Evolutionary conservation across 129 eudicot species (phyloP).

Genomic region (Pulicaria dysenterica): DNA sequence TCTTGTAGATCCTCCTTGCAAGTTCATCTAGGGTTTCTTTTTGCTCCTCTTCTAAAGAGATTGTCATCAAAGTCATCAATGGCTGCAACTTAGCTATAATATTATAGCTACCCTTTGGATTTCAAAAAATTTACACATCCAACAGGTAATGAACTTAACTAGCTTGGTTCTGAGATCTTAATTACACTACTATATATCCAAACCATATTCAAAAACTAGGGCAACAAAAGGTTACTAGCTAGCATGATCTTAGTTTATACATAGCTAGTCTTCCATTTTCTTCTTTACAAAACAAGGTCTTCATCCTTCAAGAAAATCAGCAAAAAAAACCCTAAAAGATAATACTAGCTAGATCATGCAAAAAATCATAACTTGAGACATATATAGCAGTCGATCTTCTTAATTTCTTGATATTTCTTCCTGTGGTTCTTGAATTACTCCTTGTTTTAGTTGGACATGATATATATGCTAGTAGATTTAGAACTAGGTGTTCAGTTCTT

Average conservation of each 20-base stretch:
- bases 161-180: constrained; percentile 27
- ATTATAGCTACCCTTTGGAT: constrained; percentile 9
- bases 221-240: constrained; percentile 21
- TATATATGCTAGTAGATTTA: constrained; percentile 26
- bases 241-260: constrained; percentile 21
- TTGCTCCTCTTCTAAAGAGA: constrained; percentile 18
- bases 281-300: not conserved
- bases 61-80: constrained; percentile 12
- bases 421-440: constrained; percentile 28
- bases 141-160: constrained; percentile 27
- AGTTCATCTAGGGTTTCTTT: constrained; percentile 44
- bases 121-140: constrained; percentile 1
- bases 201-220: constrained; percentile 31
- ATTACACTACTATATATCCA: constrained; percentile 1
- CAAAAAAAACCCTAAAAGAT: constrained; percentile 29
- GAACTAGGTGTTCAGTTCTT: constrained; percentile 17
- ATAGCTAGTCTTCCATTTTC: constrained; percentile 11
- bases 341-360: constrained; percentile 2
- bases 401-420: constrained; percentile 31
- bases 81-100: constrained; percentile 19
- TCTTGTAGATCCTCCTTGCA: constrained; percentile 29
- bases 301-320: constrained; percentile 3
- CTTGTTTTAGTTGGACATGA: constrained; percentile 15
- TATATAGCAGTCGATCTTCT: too few relatives aligned
- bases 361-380: constrained; percentile 21